A percentile compares a stretch with the other conserved stretches of the same genome.
These are phyloP conservation scores for Amanita polypyramis DNA, from an alignment of 768 basidiomycete species.

Conservation along the genomic window DNA sequence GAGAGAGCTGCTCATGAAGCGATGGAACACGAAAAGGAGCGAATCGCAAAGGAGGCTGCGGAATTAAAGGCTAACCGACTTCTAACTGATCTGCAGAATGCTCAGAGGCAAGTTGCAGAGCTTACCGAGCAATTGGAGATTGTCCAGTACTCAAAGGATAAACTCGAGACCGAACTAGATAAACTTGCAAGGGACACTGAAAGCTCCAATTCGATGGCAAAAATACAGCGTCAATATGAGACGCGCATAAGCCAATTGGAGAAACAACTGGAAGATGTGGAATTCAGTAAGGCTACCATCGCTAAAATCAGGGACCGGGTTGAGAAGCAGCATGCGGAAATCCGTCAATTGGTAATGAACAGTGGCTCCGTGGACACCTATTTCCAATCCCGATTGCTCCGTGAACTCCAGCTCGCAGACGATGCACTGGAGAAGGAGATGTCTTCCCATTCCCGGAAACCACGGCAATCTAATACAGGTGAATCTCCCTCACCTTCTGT, in stretches of 20 bases:
- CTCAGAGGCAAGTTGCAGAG: slow-evolving; percentile 46
- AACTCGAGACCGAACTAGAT: slow-evolving; percentile 57
- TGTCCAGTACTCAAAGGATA: slow-evolving; percentile 52
- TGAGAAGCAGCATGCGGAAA: slow-evolving; percentile 61
- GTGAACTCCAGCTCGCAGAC: slow-evolving; percentile 53
- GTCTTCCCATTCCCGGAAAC: slow-evolving; percentile 24
- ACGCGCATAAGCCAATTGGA: slow-evolving; percentile 52
- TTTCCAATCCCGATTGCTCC: slow-evolving; percentile 52
- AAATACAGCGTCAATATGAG: slow-evolving; percentile 56
- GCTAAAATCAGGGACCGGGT: slow-evolving; percentile 51
- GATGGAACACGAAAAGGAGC: slow-evolving; percentile 57
- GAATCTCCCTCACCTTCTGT: slow-evolving; percentile 25
- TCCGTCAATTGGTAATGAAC: slow-evolving; percentile 52
- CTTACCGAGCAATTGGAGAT: slow-evolving; percentile 40
- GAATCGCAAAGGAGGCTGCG: slow-evolving; percentile 50
- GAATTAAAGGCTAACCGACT: slow-evolving; percentile 52
- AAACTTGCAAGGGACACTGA: slow-evolving; percentile 53
- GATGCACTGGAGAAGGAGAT: slow-evolving; percentile 46
- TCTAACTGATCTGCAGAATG: slow-evolving; percentile 48
- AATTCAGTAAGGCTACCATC: slow-evolving; percentile 36
- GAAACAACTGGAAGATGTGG: slow-evolving; percentile 46
- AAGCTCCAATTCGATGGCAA: slow-evolving; percentile 40
- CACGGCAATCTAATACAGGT: slow-evolving; percentile 22
- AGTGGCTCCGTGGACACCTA: slow-evolving; percentile 46
- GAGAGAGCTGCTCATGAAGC: slow-evolving; percentile 46